Percentiles rank a stretch among this genome's conserved stretches.
Conservation (phyloP, 768 basidiomycete genomes). For the Sarcomyxa edulis region DNA sequence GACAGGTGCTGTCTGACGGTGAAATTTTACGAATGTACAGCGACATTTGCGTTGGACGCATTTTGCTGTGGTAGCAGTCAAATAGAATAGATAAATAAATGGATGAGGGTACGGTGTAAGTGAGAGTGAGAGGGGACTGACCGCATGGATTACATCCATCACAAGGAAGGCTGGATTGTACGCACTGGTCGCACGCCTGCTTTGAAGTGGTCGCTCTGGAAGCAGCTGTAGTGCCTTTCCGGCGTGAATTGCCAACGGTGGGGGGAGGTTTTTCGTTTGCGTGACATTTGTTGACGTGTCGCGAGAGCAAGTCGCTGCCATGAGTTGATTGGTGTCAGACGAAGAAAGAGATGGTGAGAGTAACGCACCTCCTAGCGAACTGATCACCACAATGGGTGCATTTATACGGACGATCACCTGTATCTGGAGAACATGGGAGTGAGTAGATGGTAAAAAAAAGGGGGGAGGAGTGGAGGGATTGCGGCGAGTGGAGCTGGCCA, state of each 20-base stretch:
- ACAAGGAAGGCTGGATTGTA: constrained; percentile 67
- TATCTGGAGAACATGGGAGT: constrained; percentile 44
- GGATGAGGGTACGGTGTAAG: background rate
- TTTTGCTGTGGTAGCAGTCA: constrained; percentile 45
- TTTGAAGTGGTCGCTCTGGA: constrained; percentile 75
- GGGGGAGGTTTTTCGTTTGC: constrained; percentile 60
- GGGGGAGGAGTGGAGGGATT: constrained; percentile 16
- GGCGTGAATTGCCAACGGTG: constrained; percentile 36
- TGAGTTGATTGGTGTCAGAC: constrained; percentile 7
- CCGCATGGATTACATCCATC: constrained; percentile 79
- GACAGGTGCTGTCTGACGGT: constrained; percentile 73
- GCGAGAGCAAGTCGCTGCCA: constrained; percentile 72
- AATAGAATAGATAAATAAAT: constrained; percentile 7
- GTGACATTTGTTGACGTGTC: constrained; percentile 88
- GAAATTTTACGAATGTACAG: constrained; percentile 80
- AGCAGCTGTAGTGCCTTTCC: constrained; percentile 62
- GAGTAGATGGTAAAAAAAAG: constrained; percentile 7
- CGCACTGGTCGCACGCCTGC: constrained; percentile 84
- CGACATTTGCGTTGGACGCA: constrained; percentile 65
- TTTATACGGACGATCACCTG: constrained; percentile 86
- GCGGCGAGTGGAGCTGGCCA: constrained; percentile 4
- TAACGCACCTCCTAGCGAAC: constrained; percentile 71
- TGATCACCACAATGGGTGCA: constrained; percentile 87
- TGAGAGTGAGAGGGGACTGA: constrained; percentile 27
- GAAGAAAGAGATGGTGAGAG: constrained; percentile 4